Evolutionary conservation across 768 basidiomycete species (phyloP).

Genomic region (Termitomyces sp.): DNA sequence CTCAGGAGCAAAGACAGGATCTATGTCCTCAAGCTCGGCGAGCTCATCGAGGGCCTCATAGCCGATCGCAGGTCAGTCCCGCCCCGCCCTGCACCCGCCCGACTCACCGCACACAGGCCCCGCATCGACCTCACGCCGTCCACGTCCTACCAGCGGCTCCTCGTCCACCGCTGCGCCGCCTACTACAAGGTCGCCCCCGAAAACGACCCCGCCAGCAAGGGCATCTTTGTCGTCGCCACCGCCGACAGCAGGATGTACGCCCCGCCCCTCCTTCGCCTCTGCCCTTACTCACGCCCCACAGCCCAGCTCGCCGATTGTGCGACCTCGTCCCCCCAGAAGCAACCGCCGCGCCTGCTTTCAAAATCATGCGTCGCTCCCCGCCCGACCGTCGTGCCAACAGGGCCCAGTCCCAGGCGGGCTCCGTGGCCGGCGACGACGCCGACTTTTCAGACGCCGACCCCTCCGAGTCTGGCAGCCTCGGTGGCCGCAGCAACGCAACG

Average conservation of each 20-base stretch:
- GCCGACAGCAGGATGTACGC: conserved; percentile 75
- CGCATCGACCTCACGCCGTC: conserved; percentile 64
- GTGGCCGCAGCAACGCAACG: conserved; percentile 61
- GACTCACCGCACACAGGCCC: conserved; percentile 28
- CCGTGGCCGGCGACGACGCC: conserved; percentile 68
- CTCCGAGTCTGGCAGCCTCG: conserved; percentile 74
- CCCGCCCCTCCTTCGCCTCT: conserved; percentile 6
- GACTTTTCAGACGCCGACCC: conserved; percentile 77
- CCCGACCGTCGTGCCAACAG: conserved; percentile 46
- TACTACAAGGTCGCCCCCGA: conserved; percentile 77
- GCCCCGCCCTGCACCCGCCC: neutral
- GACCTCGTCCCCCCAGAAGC: conserved; percentile 78
- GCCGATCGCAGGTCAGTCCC: conserved; percentile 61
- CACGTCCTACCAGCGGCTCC: conserved; percentile 79
- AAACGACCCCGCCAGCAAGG: conserved; percentile 57
- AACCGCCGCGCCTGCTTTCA: conserved; percentile 68
- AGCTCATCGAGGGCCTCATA: conserved; percentile 78
- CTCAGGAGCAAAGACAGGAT: conserved; percentile 85
- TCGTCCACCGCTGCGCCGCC: conserved; percentile 80
- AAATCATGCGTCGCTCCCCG: conserved; percentile 75
- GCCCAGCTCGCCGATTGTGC: conserved; percentile 63
- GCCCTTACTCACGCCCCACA: conserved; percentile 23
- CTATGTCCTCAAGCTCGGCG: conserved; percentile 85
- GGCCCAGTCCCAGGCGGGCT: conserved; percentile 67
- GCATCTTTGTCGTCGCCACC: conserved; percentile 50